Conservation (phyloP, 148 eudicot genomes). For the Vaccinium corymbosum region DNA sequence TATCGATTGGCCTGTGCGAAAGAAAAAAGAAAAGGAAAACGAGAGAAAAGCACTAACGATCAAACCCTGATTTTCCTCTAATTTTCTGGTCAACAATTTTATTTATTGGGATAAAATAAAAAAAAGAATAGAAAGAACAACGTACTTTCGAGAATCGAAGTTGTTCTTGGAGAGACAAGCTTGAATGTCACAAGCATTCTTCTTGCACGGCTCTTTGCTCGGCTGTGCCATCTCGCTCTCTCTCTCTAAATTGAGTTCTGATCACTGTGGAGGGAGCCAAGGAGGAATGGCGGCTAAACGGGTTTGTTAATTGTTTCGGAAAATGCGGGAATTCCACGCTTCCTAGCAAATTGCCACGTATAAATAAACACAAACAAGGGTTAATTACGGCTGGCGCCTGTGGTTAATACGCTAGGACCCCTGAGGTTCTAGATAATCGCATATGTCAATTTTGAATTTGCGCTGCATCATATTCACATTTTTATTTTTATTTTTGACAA, state of each 20-base stretch:
- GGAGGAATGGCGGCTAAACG: neutral
- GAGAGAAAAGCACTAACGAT: neutral
- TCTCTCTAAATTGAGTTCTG: neutral
- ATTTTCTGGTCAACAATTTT: neutral
- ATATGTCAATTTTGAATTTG: neutral
- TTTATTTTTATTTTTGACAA: too few species aligned
- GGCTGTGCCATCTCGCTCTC: conserved; percentile 45
- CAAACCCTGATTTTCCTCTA: neutral
- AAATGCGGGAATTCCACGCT: conserved; percentile 2
- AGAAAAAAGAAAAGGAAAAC: too few species aligned
- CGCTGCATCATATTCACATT: neutral
- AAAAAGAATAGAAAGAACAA: neutral
- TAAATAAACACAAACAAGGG: too few species aligned
- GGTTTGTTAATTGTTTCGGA: neutral
- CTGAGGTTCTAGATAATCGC: neutral
- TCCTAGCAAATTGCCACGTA: neutral
- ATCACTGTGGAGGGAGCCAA: too few species aligned
- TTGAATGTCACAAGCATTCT: conserved; percentile 86
- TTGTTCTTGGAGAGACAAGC: conserved; percentile 83
- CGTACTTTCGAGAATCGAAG: conserved; percentile 58
- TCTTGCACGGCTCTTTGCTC: conserved; percentile 89
- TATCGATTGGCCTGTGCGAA: neutral
- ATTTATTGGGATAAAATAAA: neutral
- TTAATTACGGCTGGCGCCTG: too few species aligned
- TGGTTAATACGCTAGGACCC: neutral